Evolutionary conservation across 208 protist species (phyloP), one percentile per base, ranked within the genome.

Genomic region (Herpetomonas tarakana): DNA sequence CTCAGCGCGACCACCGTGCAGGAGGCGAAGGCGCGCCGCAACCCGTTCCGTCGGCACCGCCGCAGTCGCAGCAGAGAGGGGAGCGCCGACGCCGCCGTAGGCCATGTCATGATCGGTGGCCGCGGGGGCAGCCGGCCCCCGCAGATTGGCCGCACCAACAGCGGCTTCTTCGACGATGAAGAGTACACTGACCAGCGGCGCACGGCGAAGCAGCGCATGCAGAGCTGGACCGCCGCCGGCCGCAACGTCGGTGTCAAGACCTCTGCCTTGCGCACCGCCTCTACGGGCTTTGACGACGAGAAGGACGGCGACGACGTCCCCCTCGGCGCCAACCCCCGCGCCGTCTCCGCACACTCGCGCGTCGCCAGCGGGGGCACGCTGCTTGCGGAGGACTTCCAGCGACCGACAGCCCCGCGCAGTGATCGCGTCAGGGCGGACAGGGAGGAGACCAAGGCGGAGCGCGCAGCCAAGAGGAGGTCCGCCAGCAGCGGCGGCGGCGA

Each of bases 161-260:
- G n/a, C 35, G 58, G 74, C 35, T 71, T 71, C 61, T 70, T 73
- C 31, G 46, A 59, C 7, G 62, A 78, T 19, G 72, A 76, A 29
- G 77, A 84, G 58, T 71, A 62, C 52, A 52, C 30, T 27, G 47
- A 58, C 31, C 29, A 41, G 50, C 19, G 45, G 3, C 58, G 39
- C 55, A 63, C 62, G 11, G 25, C 69, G 25, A 25, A 54, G 2
- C 31, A 72, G n/a, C 74, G 66, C 46, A 60, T 76, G 69, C 68
- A 71, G 7, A 28, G 49, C 30, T 59, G 44, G 45, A 80, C 65
- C 14, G 61, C 73, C 22, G 53, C 62, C 11, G 73, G 77, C 12
- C 65, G 61, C 24, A 57, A 72, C 61, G 59, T 74, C 41, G 77
- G 77, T 44, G 74, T 78, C 35, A 62, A 59, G 30, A 39, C 38